A percentile compares a stretch with the other conserved stretches of the same genome.
phyloP scores from a whole-genome alignment of 2,329 filamentous ascomycete species.

The Sphaceloma murrayae region DNA sequence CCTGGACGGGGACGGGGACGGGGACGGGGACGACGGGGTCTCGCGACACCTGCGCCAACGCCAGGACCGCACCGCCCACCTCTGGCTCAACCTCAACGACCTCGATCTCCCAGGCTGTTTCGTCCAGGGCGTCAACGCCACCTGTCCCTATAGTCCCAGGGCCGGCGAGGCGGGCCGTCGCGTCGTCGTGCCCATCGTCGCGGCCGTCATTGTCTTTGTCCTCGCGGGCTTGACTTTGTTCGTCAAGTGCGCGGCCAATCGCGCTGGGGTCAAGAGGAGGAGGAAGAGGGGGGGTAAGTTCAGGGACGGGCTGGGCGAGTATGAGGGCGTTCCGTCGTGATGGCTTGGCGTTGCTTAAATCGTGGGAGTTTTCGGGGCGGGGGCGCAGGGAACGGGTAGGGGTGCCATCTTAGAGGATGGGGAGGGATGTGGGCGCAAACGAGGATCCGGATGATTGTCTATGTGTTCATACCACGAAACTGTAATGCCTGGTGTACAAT shows the following conservation, averaged over 20 bases:
- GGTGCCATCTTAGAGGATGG: too few species aligned
- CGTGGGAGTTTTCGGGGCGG: too few species aligned
- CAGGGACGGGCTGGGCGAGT: constrained; percentile 58
- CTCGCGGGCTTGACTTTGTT: constrained; percentile 52
- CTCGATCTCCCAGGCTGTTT: constrained; percentile 50
- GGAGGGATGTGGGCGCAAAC: too few species aligned
- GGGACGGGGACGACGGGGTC: not conserved
- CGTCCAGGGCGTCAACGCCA: constrained; percentile 46
- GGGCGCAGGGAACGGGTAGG: too few species aligned
- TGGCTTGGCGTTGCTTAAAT: too few species aligned
- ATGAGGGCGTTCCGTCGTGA: constrained; percentile 53
- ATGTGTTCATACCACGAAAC: too few species aligned
- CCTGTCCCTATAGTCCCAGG: constrained; percentile 49
- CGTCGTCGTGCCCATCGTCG: constrained; percentile 53
- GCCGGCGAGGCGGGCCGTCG: constrained; percentile 31
- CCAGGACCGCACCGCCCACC: constrained; percentile 22
- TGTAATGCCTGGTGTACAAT: too few species aligned
- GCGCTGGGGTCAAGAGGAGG: constrained; percentile 44
- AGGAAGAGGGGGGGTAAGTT: constrained; percentile 43
- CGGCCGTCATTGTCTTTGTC: constrained; percentile 53
- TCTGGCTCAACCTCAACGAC: constrained; percentile 55
- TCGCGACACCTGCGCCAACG: not conserved
- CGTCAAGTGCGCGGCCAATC: constrained; percentile 55
- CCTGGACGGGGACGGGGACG: too few species aligned
- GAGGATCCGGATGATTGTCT: too few species aligned